Percentiles rank a stretch among this genome's conserved stretches.
phyloP scores from a whole-genome alignment of 1,284 basidiomycete species.

The Irpex sp. region DNA sequence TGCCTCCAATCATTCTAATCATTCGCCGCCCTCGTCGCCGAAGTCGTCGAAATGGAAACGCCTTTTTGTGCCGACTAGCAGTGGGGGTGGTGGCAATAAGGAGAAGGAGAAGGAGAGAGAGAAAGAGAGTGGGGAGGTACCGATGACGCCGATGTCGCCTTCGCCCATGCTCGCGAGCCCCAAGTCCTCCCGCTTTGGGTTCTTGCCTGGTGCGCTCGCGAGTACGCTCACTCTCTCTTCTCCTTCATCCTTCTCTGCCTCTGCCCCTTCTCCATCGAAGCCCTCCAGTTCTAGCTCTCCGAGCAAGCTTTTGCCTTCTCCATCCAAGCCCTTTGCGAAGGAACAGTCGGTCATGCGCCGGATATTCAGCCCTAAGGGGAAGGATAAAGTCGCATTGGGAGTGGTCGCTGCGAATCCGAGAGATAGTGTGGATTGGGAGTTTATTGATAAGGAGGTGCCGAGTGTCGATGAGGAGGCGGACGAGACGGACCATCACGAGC shows the following conservation, averaged over 20 bases:
- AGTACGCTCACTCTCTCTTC: constrained; percentile 21
- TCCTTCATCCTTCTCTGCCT: constrained; percentile 3
- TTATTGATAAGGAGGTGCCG: constrained; percentile 9
- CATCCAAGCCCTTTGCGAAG: constrained; percentile 1
- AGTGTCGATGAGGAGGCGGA: no score
- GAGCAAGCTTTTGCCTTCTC: no score
- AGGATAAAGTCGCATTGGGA: constrained; percentile 13
- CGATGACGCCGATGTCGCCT: constrained; percentile 13
- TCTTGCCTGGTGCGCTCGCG: constrained; percentile 16
- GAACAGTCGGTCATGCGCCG: constrained; percentile 27
- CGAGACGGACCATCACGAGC: no score
- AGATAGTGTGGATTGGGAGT: constrained; percentile 19
- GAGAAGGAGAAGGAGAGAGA: no score
- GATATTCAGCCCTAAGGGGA: constrained; percentile 28
- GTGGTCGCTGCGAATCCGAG: neutral
- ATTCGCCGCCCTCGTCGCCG: constrained; percentile 8
- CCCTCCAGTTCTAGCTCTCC: no score
- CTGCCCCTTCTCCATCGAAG: no score
- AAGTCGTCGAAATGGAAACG: constrained; percentile 9
- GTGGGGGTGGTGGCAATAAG: no score
- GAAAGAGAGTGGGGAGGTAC: neutral
- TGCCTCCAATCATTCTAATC: no score
- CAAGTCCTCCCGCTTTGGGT: constrained; percentile 10
- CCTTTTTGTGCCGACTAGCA: constrained; percentile 4
- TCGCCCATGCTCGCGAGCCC: constrained; percentile 16